These are phyloP conservation scores for Ophiostoma ulmi DNA, from an alignment of 2,329 filamentous ascomycete species.

Conservation along the genomic window DNA sequence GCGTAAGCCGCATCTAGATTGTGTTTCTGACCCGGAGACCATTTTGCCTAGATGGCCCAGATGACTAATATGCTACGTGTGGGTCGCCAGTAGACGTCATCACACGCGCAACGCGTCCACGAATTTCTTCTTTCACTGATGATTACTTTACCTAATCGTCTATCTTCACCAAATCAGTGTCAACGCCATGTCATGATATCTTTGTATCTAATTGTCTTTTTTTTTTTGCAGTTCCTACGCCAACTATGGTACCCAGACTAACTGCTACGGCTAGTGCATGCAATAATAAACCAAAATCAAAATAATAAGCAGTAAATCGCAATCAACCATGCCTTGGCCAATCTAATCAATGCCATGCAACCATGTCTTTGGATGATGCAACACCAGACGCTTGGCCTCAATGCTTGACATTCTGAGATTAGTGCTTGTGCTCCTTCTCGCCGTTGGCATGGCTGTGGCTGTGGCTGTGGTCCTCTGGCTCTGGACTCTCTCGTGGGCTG, in stretches of 20 bases:
- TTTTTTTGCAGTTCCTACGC: neutral
- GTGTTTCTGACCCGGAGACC: neutral
- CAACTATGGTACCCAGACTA: neutral
- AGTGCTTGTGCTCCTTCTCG: constrained; percentile 25
- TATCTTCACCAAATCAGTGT: neutral
- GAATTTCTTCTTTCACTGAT: neutral
- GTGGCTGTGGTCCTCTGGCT: constrained; percentile 51
- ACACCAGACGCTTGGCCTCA: neutral
- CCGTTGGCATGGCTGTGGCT: constrained; percentile 38
- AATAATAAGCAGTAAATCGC: neutral
- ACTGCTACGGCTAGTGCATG: neutral
- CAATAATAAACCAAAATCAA: neutral
- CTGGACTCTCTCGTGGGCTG: constrained; percentile 52
- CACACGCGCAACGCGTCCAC: neutral
- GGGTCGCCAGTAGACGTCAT: neutral
- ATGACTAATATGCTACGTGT: neutral
- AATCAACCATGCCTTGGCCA: neutral
- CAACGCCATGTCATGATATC: neutral
- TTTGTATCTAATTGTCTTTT: neutral
- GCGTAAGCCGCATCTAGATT: neutral
- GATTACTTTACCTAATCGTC: neutral
- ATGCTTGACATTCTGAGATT: neutral
- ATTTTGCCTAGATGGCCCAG: neutral
- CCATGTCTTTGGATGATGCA: neutral
- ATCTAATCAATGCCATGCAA: neutral